A percentile compares a stretch with the other conserved stretches of the same genome.
These are phyloP conservation scores for Debaryomyces sp. DNA, from an alignment of 1,139 yeast species.

Conservation along the genomic window DNA sequence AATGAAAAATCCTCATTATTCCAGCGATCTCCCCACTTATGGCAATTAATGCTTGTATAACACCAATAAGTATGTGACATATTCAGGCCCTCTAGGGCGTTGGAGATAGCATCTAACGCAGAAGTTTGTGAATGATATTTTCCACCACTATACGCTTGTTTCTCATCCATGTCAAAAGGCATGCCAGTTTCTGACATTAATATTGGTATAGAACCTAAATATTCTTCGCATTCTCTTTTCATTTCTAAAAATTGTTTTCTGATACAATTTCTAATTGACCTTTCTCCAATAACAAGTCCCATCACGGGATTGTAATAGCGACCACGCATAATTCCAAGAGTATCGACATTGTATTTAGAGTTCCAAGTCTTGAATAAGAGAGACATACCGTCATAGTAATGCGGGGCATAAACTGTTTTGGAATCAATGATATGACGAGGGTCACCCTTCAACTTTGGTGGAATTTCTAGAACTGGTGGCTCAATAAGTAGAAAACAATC, in stretches of 20 bases:
- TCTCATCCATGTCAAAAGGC: slow-evolving; percentile 92
- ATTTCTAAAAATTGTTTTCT: slow-evolving; percentile 66
- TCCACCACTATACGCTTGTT: slow-evolving; percentile 65
- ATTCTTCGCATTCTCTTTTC: slow-evolving; percentile 58
- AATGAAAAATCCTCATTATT: slow-evolving; percentile 91
- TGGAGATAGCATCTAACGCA: slow-evolving; percentile 81
- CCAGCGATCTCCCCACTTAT: slow-evolving; percentile 89
- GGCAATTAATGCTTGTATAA: slow-evolving; percentile 71
- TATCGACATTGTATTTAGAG: slow-evolving; percentile 76
- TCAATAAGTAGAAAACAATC: slow-evolving; percentile 67
- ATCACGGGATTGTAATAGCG: slow-evolving; percentile 73
- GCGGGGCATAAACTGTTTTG: slow-evolving; percentile 78
- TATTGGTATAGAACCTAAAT: slow-evolving; percentile 68
- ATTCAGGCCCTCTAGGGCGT: slow-evolving; percentile 73
- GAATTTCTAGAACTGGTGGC: slow-evolving; percentile 80
- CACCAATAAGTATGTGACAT: slow-evolving; percentile 86
- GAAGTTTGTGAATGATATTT: slow-evolving; percentile 71
- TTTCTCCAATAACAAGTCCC: slow-evolving; percentile 80
- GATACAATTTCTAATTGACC: slow-evolving; percentile 72
- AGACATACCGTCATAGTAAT: slow-evolving; percentile 92
- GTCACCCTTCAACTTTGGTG: slow-evolving; percentile 66
- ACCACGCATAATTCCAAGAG: slow-evolving; percentile 86
- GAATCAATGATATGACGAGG: slow-evolving; percentile 54
- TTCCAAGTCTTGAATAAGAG: slow-evolving; percentile 89
- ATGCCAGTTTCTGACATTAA: slow-evolving; percentile 94